These are phyloP conservation scores for Trypanosoma theileri DNA, from an alignment of 208 protist genomes.

Conservation along the genomic window DNA sequence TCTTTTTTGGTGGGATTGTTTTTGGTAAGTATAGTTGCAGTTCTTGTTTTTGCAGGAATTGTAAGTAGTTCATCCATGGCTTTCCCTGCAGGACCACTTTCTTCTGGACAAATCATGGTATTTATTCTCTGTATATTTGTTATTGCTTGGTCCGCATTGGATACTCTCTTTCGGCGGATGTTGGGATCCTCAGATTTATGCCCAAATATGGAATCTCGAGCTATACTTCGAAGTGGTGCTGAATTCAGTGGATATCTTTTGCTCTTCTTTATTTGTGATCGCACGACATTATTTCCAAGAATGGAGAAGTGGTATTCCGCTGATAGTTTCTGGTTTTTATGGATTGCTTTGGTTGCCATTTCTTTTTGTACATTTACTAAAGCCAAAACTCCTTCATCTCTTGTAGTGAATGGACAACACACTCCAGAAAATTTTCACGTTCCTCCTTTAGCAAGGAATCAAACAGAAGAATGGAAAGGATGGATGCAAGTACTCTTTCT, in stretches of 20 bases:
- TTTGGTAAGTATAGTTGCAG: not conserved
- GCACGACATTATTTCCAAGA: constrained; percentile 33
- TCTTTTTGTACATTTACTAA: constrained; percentile 31
- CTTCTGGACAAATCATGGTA: constrained; percentile 29
- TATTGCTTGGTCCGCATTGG: constrained; percentile 10
- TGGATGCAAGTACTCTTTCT: constrained; percentile 91
- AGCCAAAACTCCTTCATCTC: constrained; percentile 2
- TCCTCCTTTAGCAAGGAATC: constrained; percentile 57
- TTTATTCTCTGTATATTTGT: constrained; percentile 30
- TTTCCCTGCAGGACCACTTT: constrained; percentile 31
- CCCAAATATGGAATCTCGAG: not conserved
- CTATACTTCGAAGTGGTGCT: constrained; percentile 3
- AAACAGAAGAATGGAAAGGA: constrained; percentile 92
- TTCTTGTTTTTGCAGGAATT: not conserved
- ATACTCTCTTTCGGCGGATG: not conserved
- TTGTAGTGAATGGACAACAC: constrained; percentile 3
- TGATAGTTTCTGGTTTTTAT: constrained; percentile 40
- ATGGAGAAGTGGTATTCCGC: constrained; percentile 23
- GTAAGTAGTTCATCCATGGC: not conserved
- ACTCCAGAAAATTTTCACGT: constrained; percentile 19
- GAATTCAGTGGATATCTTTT: constrained; percentile 36
- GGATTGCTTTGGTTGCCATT: constrained; percentile 18
- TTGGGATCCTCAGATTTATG: not conserved
- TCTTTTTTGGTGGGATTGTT: not conserved
- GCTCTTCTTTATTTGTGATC: constrained; percentile 39